Evolutionary conservation across 495 filamentous ascomycete genomes (phyloP), one percentile per base, ranked within the genome.

Genomic region (Penicillium daleae): DNA sequence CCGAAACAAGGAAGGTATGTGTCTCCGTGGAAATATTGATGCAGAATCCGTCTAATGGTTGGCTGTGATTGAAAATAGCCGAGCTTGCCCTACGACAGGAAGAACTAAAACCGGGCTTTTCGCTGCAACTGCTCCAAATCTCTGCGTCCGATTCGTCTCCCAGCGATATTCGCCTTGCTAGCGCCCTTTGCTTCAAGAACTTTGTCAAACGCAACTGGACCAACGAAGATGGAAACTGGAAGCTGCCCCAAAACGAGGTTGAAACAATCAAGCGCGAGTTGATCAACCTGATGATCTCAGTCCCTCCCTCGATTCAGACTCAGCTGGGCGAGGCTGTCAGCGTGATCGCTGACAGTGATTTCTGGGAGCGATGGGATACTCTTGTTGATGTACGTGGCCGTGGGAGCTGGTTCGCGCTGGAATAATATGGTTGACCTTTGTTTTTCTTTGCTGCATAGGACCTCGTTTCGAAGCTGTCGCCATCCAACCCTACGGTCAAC

Each of bases 171-270:
- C 88, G 96, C 27, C 89, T 98, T 48, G 86, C 95, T n/a, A 90
- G 90, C 68, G 92, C 95, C 29, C 82, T 99, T 50, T 96, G 88
- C 80, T 98, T 99, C 84, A 99, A 99, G 79, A 99, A 99, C 78
- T 93, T 94, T 72, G 92, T 99, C 68, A 90, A 88, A 77, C 84
- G 90, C 65, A 95, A 92, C 82, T 98, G 92, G 86, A 89, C 89
- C 24, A 92, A 98, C 75, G 94, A 96, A 70, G 91, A 97, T 70
- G 92, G 96, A 68, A 88, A 87, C 69, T 90, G 98, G 83, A 93
- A 91, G 76, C 85, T 99, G 17, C 87, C 89, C 5, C 71, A 78
- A 60, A 82, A 89, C 35, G 95, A 97, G 74, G 93, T 98, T 48
- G 74, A 76, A 7, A 90, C 91, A 27, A 96, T 99, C 78, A 99